Evolutionary conservation across 116 monocot species (phyloP).

Genomic region (Phalaenopsis hybrid): DNA sequence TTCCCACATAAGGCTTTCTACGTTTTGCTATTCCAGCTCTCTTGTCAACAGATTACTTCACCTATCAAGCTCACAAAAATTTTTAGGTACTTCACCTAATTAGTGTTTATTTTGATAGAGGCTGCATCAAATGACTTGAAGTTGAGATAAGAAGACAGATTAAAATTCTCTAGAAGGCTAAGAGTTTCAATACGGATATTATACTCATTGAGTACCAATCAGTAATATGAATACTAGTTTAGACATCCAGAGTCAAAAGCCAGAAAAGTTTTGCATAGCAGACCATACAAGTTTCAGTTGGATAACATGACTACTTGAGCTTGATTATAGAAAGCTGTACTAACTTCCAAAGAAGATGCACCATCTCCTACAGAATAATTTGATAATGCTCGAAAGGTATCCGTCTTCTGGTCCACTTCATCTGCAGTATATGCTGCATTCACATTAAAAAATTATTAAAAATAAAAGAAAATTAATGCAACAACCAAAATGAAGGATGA

Average conservation of each 20-base stretch:
- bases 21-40: not conserved
- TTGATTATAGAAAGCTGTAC: constrained; percentile 7
- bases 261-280: not conserved
- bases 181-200: not conserved
- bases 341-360: constrained; percentile 38
- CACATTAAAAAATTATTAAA: not conserved
- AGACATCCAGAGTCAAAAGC: not conserved
- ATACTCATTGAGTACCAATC: not conserved
- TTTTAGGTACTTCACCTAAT: not conserved
- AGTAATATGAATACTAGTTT: not conserved
- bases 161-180: not conserved
- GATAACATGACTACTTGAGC: not conserved
- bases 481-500: not conserved
- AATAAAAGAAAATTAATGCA: not conserved
- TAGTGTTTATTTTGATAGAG: not conserved
- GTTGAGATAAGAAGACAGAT: not conserved
- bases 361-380: constrained; percentile 30
- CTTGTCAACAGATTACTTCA: not conserved
- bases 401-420: constrained; percentile 47
- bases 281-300: not conserved
- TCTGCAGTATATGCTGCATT: constrained; percentile 38
- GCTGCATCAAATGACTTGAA: not conserved
- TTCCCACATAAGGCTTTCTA: not conserved
- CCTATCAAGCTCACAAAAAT: not conserved
- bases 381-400: constrained; percentile 22